These are phyloP conservation scores for Monilinia fructicola DNA, from an alignment of 2,329 filamentous ascomycete genomes.

Conservation along the genomic window DNA sequence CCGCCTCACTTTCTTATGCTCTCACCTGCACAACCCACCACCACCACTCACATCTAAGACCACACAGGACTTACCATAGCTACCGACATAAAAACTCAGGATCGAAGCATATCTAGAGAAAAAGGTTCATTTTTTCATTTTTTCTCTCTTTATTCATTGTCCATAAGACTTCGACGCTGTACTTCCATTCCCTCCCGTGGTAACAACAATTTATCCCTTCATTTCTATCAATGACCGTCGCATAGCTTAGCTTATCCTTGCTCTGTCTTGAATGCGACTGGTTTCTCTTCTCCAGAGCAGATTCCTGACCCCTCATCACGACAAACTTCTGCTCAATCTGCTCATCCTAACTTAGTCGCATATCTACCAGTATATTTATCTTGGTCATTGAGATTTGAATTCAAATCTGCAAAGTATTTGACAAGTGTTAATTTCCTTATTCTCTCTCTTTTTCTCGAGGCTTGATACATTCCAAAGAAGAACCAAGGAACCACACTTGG, in stretches of 20 bases:
- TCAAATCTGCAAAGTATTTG: slow-evolving; percentile 32
- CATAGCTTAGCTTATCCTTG: slow-evolving; percentile 16
- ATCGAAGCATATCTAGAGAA: slow-evolving; percentile 11
- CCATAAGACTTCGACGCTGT: neutral
- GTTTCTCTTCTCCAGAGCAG: slow-evolving; percentile 3
- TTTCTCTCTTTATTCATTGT: slow-evolving; percentile 2
- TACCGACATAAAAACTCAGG: neutral
- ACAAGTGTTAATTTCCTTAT: slow-evolving; percentile 33
- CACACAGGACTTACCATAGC: no score
- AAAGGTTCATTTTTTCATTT: slow-evolving; percentile 9
- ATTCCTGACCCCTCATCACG: slow-evolving; percentile 3
- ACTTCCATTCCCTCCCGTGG: slow-evolving; percentile 11
- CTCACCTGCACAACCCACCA: neutral
- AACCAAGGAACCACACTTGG: slow-evolving; percentile 20
- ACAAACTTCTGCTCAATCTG: slow-evolving; percentile 14
- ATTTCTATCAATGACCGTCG: slow-evolving; percentile 19
- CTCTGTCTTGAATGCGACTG: slow-evolving; percentile 20
- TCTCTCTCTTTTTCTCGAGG: slow-evolving; percentile 29
- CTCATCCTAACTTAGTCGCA: slow-evolving; percentile 20
- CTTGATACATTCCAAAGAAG: slow-evolving; percentile 18
- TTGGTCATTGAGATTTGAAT: slow-evolving; percentile 35
- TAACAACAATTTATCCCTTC: slow-evolving; percentile 3
- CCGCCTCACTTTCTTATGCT: slow-evolving; percentile 19
- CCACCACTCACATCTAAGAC: neutral
- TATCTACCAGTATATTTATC: slow-evolving; percentile 26